Conservation (phyloP, 352 stramenopile genomes). For the Globisporangium solare region DNA sequence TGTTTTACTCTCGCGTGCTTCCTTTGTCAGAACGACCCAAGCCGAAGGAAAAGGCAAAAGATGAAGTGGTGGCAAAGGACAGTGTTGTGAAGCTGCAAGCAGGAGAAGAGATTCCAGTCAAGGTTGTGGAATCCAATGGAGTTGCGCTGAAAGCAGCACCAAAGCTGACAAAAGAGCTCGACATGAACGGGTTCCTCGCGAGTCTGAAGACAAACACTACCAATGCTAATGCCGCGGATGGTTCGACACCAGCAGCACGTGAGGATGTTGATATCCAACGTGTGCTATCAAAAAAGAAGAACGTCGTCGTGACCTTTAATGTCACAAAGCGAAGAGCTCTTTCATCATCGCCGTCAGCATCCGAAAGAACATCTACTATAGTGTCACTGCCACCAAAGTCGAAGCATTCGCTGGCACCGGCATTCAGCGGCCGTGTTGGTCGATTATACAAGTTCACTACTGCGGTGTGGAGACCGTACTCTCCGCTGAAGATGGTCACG, state of each 20-base stretch:
- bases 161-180: slow-evolving; percentile 33
- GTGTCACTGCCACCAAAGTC: too few species aligned
- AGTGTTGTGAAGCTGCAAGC: slow-evolving; percentile 1
- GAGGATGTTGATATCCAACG: slow-evolving; percentile 8
- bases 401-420: slow-evolving; percentile 23
- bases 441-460: slow-evolving; percentile 27
- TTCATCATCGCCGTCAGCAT: not conserved
- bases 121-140: slow-evolving; percentile 3
- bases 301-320: slow-evolving; percentile 35
- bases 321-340: slow-evolving; percentile 15
- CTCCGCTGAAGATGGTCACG: slow-evolving; percentile 23
- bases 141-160: slow-evolving; percentile 8
- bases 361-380: not conserved
- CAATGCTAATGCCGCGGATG: not conserved
- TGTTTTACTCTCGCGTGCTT: slow-evolving; percentile 85
- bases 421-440: slow-evolving; percentile 33
- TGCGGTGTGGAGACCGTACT: slow-evolving; percentile 19
- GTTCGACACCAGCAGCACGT: slow-evolving; percentile 8
- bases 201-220: slow-evolving; percentile 47
- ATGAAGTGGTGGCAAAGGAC: slow-evolving; percentile 10
- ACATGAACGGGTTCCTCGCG: slow-evolving; percentile 65
- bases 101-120: slow-evolving; percentile 11
- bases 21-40: slow-evolving; percentile 35
- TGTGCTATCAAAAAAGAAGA: slow-evolving; percentile 13
- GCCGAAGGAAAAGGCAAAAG: slow-evolving; percentile 23